Evolutionary conservation across 75 land plant species (phyloP).

Genomic region (Sequoiadendron giganteum): DNA sequence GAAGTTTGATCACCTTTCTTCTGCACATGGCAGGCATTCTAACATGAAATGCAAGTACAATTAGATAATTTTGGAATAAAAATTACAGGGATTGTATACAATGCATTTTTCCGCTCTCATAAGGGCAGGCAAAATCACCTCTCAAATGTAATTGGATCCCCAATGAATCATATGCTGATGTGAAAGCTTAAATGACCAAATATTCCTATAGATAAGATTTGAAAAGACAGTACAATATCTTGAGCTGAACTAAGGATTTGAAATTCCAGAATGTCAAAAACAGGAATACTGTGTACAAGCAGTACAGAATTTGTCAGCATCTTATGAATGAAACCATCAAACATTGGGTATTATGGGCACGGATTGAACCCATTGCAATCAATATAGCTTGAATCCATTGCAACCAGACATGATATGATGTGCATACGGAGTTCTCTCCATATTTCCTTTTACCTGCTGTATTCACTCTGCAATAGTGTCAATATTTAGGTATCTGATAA

Average conservation of each 20-base stretch:
- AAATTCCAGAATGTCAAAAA: background rate
- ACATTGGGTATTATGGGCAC: background rate
- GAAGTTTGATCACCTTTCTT: background rate
- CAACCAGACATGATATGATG: background rate
- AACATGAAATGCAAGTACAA: slow-evolving; percentile 7
- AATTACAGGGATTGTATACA: background rate
- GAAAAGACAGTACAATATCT: background rate
- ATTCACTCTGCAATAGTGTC: slow-evolving; percentile 5
- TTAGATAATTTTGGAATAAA: background rate
- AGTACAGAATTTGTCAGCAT: slow-evolving; percentile 5
- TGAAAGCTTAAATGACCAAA: background rate
- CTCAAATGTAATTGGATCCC: background rate
- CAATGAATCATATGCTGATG: background rate
- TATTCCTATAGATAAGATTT: background rate
- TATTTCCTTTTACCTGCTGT: background rate
- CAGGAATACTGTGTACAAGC: slow-evolving; percentile 6
- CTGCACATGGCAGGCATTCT: slow-evolving; percentile 12
- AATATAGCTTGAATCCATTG: background rate
- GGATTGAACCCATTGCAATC: background rate
- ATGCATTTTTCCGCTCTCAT: background rate
- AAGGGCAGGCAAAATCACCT: background rate
- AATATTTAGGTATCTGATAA: background rate
- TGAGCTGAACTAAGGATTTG: background rate
- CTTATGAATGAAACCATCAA: background rate
- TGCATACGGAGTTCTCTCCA: background rate